Base-by-base conservation (phyloP, 2,329 filamentous ascomycete genomes). In the Fusarium sp. region DNA sequence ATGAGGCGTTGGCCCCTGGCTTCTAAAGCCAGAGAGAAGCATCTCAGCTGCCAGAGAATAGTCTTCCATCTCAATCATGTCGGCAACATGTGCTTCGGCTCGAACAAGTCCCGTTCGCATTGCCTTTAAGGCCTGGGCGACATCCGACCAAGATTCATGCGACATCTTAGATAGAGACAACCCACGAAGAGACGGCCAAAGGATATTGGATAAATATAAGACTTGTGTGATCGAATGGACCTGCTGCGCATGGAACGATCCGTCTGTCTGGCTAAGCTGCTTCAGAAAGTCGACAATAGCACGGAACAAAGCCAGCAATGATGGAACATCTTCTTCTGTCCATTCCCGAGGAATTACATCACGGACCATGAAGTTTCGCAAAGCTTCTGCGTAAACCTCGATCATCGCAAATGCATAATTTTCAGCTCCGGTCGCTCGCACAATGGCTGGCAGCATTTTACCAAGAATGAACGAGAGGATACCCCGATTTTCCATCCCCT, bases 401-500 rank as follows among this genome's bases (percentile, higher is more conserved):
- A 89, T 69, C 48, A 89, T 73, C 16, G 84, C 78, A 77, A 83
- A 88, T 1, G 81, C 81, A 14, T 80, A 75, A 5, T 72, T 73
- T 13, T 75, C 76, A 10, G 73, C 67, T 13, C 78, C 71, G 0
- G 79, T 78, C 2, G 83, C 81, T 46, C 74, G 78, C 14, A 88
- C 75, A 7, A 86, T 80, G n/a, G 86, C 83, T 1, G 87, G 87
- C 4, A 89, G 69, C 85, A 89, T 88, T 50, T 81, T 84, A 28
- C 79, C 77, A 28, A 88, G 56, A 59, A 86, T 76, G 66, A 89
- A 89, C 0, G 75, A 75, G 46, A 83, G 72, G 25, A 89, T 81
- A 3, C 74, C 75, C 10, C 62, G 55, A 42, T 85, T 80, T n/a
- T 75, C 78, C 83, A 88, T 83, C n/a, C 84, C 85, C 56, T 79